phyloP scores from a whole-genome alignment of 257 asterid species.

The Solanum commersonii region DNA sequence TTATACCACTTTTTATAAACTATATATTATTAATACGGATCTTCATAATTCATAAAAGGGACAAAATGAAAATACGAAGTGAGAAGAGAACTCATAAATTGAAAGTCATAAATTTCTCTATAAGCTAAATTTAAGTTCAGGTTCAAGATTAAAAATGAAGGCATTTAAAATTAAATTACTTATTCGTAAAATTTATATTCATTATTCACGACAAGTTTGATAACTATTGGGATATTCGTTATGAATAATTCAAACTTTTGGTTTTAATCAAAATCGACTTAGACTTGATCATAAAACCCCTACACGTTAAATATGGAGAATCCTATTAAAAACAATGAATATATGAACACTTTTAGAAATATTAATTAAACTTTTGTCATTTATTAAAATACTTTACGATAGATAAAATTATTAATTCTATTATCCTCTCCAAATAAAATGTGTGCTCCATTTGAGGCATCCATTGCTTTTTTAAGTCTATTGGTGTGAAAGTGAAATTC shows the following conservation, averaged over 20 bases:
- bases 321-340: no score
- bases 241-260: no score
- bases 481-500: conserved; percentile 41
- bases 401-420: no score
- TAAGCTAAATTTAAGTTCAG: neutral
- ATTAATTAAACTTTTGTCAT: no score
- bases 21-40: neutral
- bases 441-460: conserved; percentile 24
- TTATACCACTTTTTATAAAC: neutral
- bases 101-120: neutral
- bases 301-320: no score
- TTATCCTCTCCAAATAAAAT: no score
- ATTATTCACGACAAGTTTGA: neutral
- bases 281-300: no score
- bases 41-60: neutral
- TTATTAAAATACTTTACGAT: no score
- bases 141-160: no score
- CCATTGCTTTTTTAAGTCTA: conserved; percentile 52
- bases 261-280: no score
- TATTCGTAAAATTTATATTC: neutral
- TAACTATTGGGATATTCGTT: neutral
- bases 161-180: neutral
- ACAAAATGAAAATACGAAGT: neutral
- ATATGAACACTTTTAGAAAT: no score
- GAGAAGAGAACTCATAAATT: neutral